Base-by-base conservation (phyloP, 169 alveolate genomes). In the Plasmodium malariae region DNA sequence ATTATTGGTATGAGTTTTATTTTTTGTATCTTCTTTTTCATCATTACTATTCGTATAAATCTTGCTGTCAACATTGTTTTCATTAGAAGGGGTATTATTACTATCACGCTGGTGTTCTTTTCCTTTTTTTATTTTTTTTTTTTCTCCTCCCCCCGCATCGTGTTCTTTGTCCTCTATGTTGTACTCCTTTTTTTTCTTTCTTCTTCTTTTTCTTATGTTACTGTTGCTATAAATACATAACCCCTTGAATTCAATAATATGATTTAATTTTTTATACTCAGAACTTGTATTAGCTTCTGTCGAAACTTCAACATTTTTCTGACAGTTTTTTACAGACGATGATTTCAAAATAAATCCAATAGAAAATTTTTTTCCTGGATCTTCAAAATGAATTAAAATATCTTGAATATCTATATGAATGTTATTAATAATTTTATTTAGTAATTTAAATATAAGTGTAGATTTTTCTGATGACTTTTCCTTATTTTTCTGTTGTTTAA, bases 391-490 rank as follows among this genome's bases (percentile, higher is more conserved):
- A 76, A 95, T 85, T 88, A 94, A 95, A 43, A 95, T 93, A 80
- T 94, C 95, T 21, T 93, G 93, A 60, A 95, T 87, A 74, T 94
- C 96, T 36, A 95, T 88, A 71, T 95, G 97, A 49, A 95, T 85
- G 51, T 93, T 95, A 94, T 94, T 93, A 67, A 95, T 92, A 49
- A 95, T 85, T 85, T 94, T 94, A 74, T 93, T 95, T 70, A 95
- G 88, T 32, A 95, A 63, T 60, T 94, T 92, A 71, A 95, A 92
- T 74, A 93, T 89, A 88, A 93, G 95, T 12, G 97, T 94, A 14
- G 97, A 86, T 45, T 91, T 86, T 34, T 88, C 92, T 17, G 88
- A 60, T 21, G 92, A 87, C 45, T 72, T 87, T 54, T 72, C 92
- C 21, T 83, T 76, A 36, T 76, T 88, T 54, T 76, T 85, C 59